Base-by-base conservation (phyloP, 192 early-diverging fungal species). In the Cladochytrium replicatum region DNA sequence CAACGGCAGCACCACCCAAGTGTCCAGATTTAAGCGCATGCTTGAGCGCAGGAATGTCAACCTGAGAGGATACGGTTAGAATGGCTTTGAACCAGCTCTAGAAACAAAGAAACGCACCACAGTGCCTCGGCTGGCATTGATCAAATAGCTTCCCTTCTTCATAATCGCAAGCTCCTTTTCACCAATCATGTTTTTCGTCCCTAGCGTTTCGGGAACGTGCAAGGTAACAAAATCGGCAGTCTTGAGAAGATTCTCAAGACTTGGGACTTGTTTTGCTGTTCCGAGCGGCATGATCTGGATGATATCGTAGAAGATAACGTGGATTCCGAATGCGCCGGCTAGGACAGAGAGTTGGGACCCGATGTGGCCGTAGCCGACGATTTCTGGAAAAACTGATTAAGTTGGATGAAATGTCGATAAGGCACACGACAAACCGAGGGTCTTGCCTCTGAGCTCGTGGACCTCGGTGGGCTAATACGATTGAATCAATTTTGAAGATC, bases 181-280 rank as follows among this genome's bases (percentile, higher is more conserved):
- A 27, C 87, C 87, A 67, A 99, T 95, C 96, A 99, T 97, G 69
- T 93, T 85, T 76, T 93, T 97, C 50, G 96, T 99, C 44, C 94
- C 92, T 32, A 86, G 82, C 0, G 87, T 85, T 72, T 97, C 93
- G 31, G 96, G 96, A 4, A 99, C 96, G 56, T 99, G 96, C 28
- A 93, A 70, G 4, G 91, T 82, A 15, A 99, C 81, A 78, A 92
- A 94, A 65, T 99, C 93, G 9, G 86, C 72, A 27, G 56, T 60
- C 41, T 66, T 48, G 6, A 99, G 81, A 1, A 99, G 75, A 50
- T 94, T 89, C 34, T 87, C 79, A 21, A 99, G 67, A 4, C 82
- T 68, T 27, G 61, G 64, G 21, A 78, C 58, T 13, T 84, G 79
- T 39, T 75, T 68, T 52, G 89, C 88, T 29, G 81, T 83, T 29